Base-by-base conservation (phyloP, 202 grass and related monocot species). In the Brachypodium distachyon region DNA sequence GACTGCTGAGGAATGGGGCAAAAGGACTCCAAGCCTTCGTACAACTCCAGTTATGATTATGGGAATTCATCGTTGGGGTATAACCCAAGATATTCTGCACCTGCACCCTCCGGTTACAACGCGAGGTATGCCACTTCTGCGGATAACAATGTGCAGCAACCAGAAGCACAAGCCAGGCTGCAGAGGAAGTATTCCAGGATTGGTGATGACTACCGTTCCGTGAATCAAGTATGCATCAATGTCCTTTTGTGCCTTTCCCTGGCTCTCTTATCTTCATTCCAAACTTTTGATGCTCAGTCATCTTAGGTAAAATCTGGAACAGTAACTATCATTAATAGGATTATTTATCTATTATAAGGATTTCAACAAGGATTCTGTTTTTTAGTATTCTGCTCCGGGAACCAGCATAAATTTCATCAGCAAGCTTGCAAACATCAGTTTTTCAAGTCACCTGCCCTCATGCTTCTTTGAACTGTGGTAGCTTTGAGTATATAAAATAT, bases 161-260 rank as follows among this genome's bases (percentile, higher is more conserved):
- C 85, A 73, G 70, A 87, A 62, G 59, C 84, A 39, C 70, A 76
- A 0, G 88, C 60, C 46, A 91, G 86, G 61, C 66, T 91, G 51
- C 81, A 89, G 47, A 85, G 68, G 67, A 97, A 85, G 81, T 93
- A 91, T 61, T 80, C 88, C 3, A 88, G 75, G 84, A 97, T 97
- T 25, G 90, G 87, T 3, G 94, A 97, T 52, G 85, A 97, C 69
- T 97, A 93, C 80, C 70, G 60, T 7, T 83, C 94, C 74, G 13
- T 97, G 22, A 73, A 27, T 83, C 94, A 97, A 80, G 94, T 97
- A 85, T 67, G 69, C 27, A 21, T 48, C 9, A 3, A 34, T 67
- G 41, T 2, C 17, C 64, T 76, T 22, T 33, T 44, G 1, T 61
- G 27, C 34, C 28, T 26, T 36, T 6, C 16, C 22, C 17, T 55